phyloP scores from a whole-genome alignment of 495 filamentous ascomycete genomes.

The Jackrogersella multiformis region DNA sequence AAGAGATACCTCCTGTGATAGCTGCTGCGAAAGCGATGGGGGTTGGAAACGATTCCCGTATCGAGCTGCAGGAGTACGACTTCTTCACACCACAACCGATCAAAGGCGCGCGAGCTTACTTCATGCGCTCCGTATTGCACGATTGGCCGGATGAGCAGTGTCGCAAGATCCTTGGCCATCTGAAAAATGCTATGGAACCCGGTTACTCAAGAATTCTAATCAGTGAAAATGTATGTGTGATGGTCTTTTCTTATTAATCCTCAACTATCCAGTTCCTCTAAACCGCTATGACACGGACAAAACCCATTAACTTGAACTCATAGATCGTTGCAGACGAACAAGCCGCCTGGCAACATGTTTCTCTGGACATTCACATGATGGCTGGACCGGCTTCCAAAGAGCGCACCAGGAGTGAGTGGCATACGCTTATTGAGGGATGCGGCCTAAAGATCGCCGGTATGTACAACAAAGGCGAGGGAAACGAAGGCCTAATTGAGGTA shows the following conservation, averaged over 20 bases:
- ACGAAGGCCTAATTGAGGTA: neutral
- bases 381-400: neutral
- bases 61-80: neutral
- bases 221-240: neutral
- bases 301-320: no score
- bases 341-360: neutral
- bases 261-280: neutral
- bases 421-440: neutral
- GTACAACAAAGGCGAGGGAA: neutral
- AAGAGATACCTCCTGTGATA: neutral
- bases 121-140: neutral
- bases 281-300: neutral
- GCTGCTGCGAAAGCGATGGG: neutral
- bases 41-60: neutral
- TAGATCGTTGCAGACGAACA: neutral
- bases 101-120: neutral
- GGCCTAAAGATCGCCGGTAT: neutral
- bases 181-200: neutral
- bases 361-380: neutral
- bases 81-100: constrained; percentile 1
- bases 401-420: neutral
- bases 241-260: neutral
- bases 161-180: neutral
- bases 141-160: neutral
- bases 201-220: neutral